Conservation (phyloP, 768 basidiomycete species). For the Termitomyces sp. region DNA sequence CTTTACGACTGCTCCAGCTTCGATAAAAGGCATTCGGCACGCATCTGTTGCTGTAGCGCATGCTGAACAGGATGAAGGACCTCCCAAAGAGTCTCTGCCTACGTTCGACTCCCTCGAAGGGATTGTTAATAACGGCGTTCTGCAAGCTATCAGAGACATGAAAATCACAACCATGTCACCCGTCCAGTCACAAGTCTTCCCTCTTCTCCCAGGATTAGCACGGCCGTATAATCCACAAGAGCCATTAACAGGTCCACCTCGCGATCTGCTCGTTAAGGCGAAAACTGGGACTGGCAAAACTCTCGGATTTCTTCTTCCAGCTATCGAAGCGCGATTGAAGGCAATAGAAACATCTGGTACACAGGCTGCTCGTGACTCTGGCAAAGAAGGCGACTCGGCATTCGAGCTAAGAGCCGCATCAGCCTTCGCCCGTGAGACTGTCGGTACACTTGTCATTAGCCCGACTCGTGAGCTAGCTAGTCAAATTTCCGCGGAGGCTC, state of each 20-base stretch:
- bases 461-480: slow-evolving; percentile 89
- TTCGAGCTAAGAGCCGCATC: slow-evolving; percentile 25
- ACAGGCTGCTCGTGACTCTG: slow-evolving; percentile 36
- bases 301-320: slow-evolving; percentile 81
- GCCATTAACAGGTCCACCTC: slow-evolving; percentile 20
- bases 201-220: slow-evolving; percentile 66
- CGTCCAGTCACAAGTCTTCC: slow-evolving; percentile 78
- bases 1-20: background rate
- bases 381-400: slow-evolving; percentile 23
- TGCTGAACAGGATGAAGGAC: background rate
- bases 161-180: slow-evolving; percentile 65
- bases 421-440: slow-evolving; percentile 37
- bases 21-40: slow-evolving; percentile 1
- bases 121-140: slow-evolving; percentile 31
- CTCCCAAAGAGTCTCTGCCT: slow-evolving; percentile 16
- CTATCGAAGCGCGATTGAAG: slow-evolving; percentile 70
- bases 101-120: slow-evolving; percentile 32
- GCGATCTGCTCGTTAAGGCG: slow-evolving; percentile 82
- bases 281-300: slow-evolving; percentile 91
- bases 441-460: slow-evolving; percentile 77
- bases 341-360: slow-evolving; percentile 41
- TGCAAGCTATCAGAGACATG: slow-evolving; percentile 67
- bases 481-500: slow-evolving; percentile 83
- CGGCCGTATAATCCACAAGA: slow-evolving; percentile 38
- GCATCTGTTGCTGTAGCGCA: slow-evolving; percentile 10